phyloP scores from a whole-genome alignment of 2,329 filamentous ascomycete species.

The Alternaria arborescens region DNA sequence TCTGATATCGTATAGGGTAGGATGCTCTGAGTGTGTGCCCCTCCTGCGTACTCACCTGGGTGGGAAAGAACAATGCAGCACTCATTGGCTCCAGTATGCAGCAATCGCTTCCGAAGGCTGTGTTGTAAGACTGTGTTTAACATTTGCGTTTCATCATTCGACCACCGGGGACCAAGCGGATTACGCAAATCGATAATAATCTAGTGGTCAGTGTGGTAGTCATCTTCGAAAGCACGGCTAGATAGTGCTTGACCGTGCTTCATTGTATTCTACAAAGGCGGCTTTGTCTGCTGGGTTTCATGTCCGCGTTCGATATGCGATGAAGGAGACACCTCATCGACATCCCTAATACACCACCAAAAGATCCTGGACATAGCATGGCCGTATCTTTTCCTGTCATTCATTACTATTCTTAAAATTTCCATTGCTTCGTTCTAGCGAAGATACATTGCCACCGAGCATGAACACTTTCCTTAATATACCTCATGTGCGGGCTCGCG shows the following conservation, averaged over 20 bases:
- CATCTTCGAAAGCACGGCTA: constrained; percentile 5
- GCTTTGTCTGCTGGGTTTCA: constrained; percentile 10
- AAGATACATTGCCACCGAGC: background rate
- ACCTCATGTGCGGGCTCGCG: constrained; percentile 2
- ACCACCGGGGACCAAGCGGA: constrained; percentile 10
- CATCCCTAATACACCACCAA: constrained; percentile 1
- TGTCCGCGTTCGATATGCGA: constrained; percentile 1
- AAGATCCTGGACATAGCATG: background rate
- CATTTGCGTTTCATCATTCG: constrained; percentile 3
- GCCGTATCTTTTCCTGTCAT: background rate
- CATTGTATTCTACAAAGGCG: constrained; percentile 13
- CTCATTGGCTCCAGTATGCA: background rate
- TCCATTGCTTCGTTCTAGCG: background rate
- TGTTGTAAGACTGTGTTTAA: background rate
- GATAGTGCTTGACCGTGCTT: constrained; percentile 2
- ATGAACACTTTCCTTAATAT: constrained; percentile 12
- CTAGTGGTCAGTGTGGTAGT: constrained; percentile 5
- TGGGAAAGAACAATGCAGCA: background rate
- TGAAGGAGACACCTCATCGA: constrained; percentile 1
- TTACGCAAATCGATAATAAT: constrained; percentile 3
- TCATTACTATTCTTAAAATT: background rate
- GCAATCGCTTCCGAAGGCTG: background rate
- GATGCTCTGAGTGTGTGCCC: background rate
- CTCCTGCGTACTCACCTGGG: background rate
- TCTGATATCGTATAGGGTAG: background rate